These are phyloP conservation scores for Spatholobus suberectus DNA, from an alignment of 306 rosid species.

Conservation along the genomic window DNA sequence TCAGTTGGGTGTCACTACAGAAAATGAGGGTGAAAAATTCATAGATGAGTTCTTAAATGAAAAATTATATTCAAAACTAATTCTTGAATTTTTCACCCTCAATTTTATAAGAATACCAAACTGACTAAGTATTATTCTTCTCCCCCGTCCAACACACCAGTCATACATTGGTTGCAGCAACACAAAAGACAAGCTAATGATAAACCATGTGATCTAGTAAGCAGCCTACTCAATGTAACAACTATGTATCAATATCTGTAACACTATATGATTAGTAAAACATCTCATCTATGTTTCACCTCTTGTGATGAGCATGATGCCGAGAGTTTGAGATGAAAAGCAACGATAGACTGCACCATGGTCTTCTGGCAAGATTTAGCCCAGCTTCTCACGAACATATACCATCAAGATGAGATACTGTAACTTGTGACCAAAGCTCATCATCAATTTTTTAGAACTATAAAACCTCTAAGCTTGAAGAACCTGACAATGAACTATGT, in stretches of 20 bases:
- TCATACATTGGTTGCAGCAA: slow-evolving; percentile 37
- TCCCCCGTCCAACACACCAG: slow-evolving; percentile 20
- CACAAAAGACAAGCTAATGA: slow-evolving; percentile 36
- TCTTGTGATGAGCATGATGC: slow-evolving; percentile 40
- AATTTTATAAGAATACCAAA: slow-evolving; percentile 41
- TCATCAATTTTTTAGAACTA: slow-evolving; percentile 33
- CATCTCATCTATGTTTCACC: slow-evolving; percentile 48
- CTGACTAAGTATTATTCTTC: slow-evolving; percentile 34
- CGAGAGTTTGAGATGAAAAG: slow-evolving; percentile 36
- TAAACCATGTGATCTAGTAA: slow-evolving; percentile 37
- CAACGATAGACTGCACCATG: slow-evolving; percentile 29
- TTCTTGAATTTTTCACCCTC: slow-evolving; percentile 54
- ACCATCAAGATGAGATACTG: slow-evolving; percentile 33
- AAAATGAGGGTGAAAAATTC: slow-evolving; percentile 54
- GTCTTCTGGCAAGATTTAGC: slow-evolving; percentile 36
- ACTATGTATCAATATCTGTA: slow-evolving; percentile 57
- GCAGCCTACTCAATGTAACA: slow-evolving; percentile 43
- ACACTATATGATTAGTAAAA: slow-evolving; percentile 46
- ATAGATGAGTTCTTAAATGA: slow-evolving; percentile 33
- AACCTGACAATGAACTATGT: slow-evolving; percentile 91
- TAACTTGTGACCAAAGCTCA: slow-evolving; percentile 28
- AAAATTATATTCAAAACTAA: slow-evolving; percentile 26
- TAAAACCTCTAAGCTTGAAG: slow-evolving; percentile 72
- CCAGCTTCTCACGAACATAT: slow-evolving; percentile 33
- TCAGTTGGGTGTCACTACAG: slow-evolving; percentile 24